These are phyloP conservation scores for Crithidia brevicula DNA, from an alignment of 208 protist species.

Conservation along the genomic window DNA sequence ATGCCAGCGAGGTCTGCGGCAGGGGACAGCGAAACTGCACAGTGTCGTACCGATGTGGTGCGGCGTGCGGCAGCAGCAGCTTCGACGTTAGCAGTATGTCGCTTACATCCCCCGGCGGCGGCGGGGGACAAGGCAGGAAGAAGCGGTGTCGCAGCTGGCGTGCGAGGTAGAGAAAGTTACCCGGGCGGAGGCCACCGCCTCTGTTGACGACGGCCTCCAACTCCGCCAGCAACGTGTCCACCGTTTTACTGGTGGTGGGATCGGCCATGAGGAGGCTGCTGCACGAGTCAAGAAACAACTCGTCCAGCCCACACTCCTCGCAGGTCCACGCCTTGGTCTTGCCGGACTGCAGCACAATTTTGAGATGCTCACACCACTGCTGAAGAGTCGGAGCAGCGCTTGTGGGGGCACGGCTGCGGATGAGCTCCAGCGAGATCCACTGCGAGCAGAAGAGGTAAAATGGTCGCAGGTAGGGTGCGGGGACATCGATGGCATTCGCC, in stretches of 20 bases:
- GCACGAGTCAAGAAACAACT: conserved; percentile 69
- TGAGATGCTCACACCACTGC: conserved; percentile 85
- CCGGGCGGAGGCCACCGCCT: conserved; percentile 11
- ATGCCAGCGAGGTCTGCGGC: not conserved
- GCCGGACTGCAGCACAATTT: conserved; percentile 67
- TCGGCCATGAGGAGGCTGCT: conserved; percentile 45
- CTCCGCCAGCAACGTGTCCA: conserved; percentile 43
- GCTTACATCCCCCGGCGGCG: not conserved
- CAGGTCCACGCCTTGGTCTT: conserved; percentile 53
- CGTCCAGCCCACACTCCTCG: conserved; percentile 74
- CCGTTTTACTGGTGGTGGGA: conserved; percentile 14
- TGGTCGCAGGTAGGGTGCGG: conserved; percentile 48
- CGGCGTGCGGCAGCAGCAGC: conserved; percentile 34
- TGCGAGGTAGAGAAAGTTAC: conserved; percentile 33
- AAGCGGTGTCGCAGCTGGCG: conserved; percentile 37
- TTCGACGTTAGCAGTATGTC: conserved; percentile 34
- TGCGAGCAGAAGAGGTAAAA: conserved; percentile 81
- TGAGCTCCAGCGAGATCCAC: conserved; percentile 76
- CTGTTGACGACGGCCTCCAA: conserved; percentile 25
- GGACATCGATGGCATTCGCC: conserved; percentile 17
- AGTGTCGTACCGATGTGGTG: conserved; percentile 42
- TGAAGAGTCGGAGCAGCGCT: conserved; percentile 50
- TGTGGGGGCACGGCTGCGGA: conserved; percentile 49
- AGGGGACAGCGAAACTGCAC: conserved; percentile 20
- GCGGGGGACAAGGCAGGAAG: conserved; percentile 15